A percentile compares a stretch with the other conserved stretches of the same genome.
These are phyloP conservation scores for Fraxinus quadrangulata DNA, from an alignment of 257 asterid species.

Conservation along the genomic window DNA sequence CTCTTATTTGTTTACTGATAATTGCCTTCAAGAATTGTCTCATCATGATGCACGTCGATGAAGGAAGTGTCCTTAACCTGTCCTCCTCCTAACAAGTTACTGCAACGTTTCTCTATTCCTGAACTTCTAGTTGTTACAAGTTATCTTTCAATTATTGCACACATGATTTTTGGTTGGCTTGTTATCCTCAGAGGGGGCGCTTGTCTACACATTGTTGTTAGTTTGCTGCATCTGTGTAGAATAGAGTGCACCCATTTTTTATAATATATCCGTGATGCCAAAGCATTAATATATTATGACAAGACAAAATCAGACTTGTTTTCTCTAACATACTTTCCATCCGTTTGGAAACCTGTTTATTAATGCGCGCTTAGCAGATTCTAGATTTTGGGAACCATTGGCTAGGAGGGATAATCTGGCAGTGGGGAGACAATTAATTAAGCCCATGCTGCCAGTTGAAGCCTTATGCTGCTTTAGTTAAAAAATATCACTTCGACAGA, in stretches of 20 bases:
- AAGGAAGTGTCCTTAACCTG: not conserved
- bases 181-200: not conserved
- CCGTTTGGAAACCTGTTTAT: not conserved
- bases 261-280: not conserved
- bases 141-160: constrained; percentile 1
- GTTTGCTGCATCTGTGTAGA: not conserved
- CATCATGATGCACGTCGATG: constrained; percentile 15
- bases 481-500: not conserved
- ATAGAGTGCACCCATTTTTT: not conserved
- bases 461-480: constrained; percentile 1
- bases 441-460: not conserved
- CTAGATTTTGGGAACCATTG: not conserved
- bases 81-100: not conserved
- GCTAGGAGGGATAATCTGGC: not conserved
- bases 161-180: not conserved
- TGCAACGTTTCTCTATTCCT: not conserved
- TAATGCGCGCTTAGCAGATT: not conserved
- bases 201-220: not conserved
- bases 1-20: constrained; percentile 12
- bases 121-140: not conserved
- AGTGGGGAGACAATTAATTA: not conserved
- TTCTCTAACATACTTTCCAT: not conserved
- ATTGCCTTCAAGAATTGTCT: not conserved
- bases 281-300: not conserved
- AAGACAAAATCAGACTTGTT: not conserved